phyloP scores from a whole-genome alignment of 805 yeast genomes.

The Metschnikowia vanudenii region DNA sequence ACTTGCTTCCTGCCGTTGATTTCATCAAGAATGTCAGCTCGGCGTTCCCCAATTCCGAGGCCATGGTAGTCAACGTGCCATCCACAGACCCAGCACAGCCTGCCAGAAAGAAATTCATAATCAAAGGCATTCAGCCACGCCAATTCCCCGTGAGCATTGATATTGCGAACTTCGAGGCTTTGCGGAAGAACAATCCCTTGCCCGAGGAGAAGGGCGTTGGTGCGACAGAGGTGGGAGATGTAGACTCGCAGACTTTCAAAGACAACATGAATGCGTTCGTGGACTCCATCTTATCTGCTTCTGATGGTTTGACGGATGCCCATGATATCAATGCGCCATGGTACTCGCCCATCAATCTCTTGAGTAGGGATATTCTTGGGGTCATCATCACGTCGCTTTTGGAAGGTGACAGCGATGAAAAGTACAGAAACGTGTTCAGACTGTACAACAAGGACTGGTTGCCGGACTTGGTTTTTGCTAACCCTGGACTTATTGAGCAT shows the following conservation, averaged over 20 bases:
- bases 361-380: slow-evolving; percentile 36
- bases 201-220: slow-evolving; percentile 21
- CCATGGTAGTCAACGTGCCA: slow-evolving; percentile 79
- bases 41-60: slow-evolving; percentile 85
- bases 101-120: slow-evolving; percentile 77
- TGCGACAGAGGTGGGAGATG: slow-evolving; percentile 30
- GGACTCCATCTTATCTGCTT: slow-evolving; percentile 25
- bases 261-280: slow-evolving; percentile 25
- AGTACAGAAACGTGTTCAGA: slow-evolving; percentile 29
- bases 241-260: slow-evolving; percentile 33
- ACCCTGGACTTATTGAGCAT: slow-evolving; percentile 39
- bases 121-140: slow-evolving; percentile 93
- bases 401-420: slow-evolving; percentile 26
- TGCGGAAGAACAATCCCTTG: slow-evolving; percentile 21
- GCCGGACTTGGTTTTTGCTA: slow-evolving; percentile 39
- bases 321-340: slow-evolving; percentile 18
- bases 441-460: slow-evolving; percentile 42
- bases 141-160: slow-evolving; percentile 49
- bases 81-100: slow-evolving; percentile 25
- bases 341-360: slow-evolving; percentile 28
- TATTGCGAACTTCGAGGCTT: slow-evolving; percentile 44
- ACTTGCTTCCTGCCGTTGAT: slow-evolving; percentile 87
- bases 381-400: slow-evolving; percentile 28
- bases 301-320: slow-evolving; percentile 23
- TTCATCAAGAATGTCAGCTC: slow-evolving; percentile 91